phyloP scores from a whole-genome alignment of 257 asterid genomes.

The Penstemon eatonii region DNA sequence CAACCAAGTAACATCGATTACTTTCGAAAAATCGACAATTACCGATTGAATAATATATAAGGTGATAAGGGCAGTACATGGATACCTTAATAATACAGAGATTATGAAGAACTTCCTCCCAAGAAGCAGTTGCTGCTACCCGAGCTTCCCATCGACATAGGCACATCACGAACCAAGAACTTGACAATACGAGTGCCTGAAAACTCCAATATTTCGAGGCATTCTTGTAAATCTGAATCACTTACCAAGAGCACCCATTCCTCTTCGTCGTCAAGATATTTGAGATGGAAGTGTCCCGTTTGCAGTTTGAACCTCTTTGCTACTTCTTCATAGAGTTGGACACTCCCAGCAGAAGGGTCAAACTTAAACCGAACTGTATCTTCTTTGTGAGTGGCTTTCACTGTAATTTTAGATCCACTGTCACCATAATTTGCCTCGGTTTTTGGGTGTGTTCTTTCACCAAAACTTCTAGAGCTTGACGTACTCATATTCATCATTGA shows the following conservation, averaged over 20 bases:
- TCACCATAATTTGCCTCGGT: slow-evolving; percentile 38
- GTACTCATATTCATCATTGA: slow-evolving; percentile 55
- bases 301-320: slow-evolving; percentile 70
- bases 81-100: too few relatives aligned
- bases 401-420: slow-evolving; percentile 46
- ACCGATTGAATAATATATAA: too few relatives aligned
- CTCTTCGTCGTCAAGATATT: slow-evolving; percentile 84
- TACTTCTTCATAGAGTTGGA: slow-evolving; percentile 64
- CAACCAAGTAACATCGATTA: too few relatives aligned
- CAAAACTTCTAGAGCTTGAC: slow-evolving; percentile 56
- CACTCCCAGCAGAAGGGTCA: slow-evolving; percentile 51
- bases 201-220: slow-evolving; percentile 61
- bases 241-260: slow-evolving; percentile 96
- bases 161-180: slow-evolving; percentile 62
- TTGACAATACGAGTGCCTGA: slow-evolving; percentile 54
- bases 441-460: slow-evolving; percentile 32
- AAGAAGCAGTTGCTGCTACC: slow-evolving; percentile 69
- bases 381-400: slow-evolving; percentile 71
- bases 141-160: slow-evolving; percentile 65
- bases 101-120: slow-evolving; percentile 40
- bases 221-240: slow-evolving; percentile 80
- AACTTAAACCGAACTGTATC: slow-evolving; percentile 73
- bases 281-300: slow-evolving; percentile 69
- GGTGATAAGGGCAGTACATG: too few relatives aligned
- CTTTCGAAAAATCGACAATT: too few relatives aligned